phyloP scores from a whole-genome alignment of 192 early-diverging fungal species.

The Coemansia sp. region DNA sequence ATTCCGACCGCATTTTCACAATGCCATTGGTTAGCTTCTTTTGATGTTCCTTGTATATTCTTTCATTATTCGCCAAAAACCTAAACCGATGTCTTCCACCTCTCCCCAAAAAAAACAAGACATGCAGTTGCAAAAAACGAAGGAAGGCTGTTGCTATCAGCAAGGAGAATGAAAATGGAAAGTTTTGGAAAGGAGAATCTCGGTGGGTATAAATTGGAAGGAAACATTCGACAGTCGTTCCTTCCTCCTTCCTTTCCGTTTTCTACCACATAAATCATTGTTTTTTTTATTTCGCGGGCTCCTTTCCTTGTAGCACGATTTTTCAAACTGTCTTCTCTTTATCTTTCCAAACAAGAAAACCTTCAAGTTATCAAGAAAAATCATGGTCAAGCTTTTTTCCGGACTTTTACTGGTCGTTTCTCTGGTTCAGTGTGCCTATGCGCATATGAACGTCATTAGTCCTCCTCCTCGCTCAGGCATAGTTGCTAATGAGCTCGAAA shows the following conservation, averaged over 20 bases:
- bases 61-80: background rate
- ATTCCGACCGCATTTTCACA: background rate
- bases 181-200: background rate
- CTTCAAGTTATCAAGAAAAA: too few relatives aligned
- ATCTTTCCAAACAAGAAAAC: background rate
- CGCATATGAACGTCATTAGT: constrained; percentile 37
- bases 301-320: background rate
- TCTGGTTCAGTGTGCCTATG: constrained; percentile 33
- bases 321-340: background rate
- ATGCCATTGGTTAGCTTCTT: background rate
- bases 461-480: constrained; percentile 46
- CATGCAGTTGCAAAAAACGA: too few relatives aligned
- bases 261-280: background rate
- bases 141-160: too few relatives aligned
- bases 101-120: background rate
- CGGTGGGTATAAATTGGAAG: background rate
- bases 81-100: too few relatives aligned
- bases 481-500: constrained; percentile 28
- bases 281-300: constrained; percentile 6
- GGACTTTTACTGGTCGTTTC: constrained; percentile 22
- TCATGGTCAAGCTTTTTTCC: constrained; percentile 44
- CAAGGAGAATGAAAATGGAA: background rate
- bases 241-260: constrained; percentile 17
- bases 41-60: background rate
- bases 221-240: constrained; percentile 31